Evolutionary conservation across 1,139 yeast genomes (phyloP), one percentile per base, ranked within the genome.

Genomic region (Arxiozyma telluris): DNA sequence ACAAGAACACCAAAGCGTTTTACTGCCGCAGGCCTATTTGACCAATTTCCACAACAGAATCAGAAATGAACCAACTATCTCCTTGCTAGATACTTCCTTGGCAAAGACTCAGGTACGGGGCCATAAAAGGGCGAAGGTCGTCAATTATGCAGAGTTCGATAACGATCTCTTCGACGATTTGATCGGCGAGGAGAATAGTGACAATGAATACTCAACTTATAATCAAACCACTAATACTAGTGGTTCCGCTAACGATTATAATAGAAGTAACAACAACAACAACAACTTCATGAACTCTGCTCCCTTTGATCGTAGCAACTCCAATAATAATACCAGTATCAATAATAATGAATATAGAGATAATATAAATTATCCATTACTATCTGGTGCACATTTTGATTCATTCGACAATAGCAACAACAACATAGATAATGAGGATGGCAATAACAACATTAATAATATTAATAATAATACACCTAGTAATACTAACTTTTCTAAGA

Each of bases 131-230:
- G 83, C 90, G 4, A 74, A 81, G 52, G 84, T 83, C 51, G 82
- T 89, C 53, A 89, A 87, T 67, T 91, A 90, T 65, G 93, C 96
- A 0, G 98, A 90, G 69, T 86, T 83, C 57, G 95, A 87, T 63
- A 80, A 79, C 58, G 95, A 87, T 57, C 80, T 81, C 55, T 87
- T 84, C 50, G 88, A 83, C 44, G 84, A 78, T 53, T 79, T 76
- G 49, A 72, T 71, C 23, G 73, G 70, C 44, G 63, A 62, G 9
- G 53, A 44, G 4, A 52, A 56, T 41, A 61, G 55, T 23, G 53
- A 54, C 42, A 64, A 61, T 41, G 56, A 54, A 22, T 61, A 56
- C 44, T 53, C 25, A 6, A 39, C 59, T 55, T 25, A 67, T 63
- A 56, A 58, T 60, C 51, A 62, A 58, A 20, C 70, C 59, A 49